phyloP scores from a whole-genome alignment of 108 stramenopile species.

The Cylindrotheca fusiformis region DNA sequence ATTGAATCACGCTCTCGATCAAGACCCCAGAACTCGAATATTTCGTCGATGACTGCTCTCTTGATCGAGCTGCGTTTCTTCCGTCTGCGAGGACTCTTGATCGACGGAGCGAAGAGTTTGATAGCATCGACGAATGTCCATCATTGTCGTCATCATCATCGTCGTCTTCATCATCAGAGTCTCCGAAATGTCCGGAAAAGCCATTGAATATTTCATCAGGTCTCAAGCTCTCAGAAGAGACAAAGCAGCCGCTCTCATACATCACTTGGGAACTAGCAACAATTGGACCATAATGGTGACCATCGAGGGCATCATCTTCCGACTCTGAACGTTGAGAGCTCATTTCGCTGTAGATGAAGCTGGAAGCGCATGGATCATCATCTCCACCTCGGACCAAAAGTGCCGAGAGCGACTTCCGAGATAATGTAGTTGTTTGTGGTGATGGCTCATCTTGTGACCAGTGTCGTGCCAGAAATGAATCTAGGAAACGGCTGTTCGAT shows the following conservation, averaged over 20 bases:
- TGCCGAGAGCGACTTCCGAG: no score
- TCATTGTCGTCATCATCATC: constrained; percentile 59
- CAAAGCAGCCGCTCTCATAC: constrained; percentile 34
- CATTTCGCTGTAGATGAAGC: background rate
- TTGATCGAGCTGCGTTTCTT: no score
- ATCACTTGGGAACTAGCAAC: constrained; percentile 16
- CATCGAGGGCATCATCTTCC: background rate
- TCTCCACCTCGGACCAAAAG: background rate
- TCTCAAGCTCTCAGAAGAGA: background rate
- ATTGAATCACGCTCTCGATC: no score
- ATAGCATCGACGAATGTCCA: constrained; percentile 56
- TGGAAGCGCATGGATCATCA: background rate
- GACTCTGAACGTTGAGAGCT: background rate
- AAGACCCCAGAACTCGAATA: no score
- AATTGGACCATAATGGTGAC: background rate
- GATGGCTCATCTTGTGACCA: no score
- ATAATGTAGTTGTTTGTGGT: no score
- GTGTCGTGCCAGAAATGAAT: no score
- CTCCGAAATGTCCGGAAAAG: constrained; percentile 8
- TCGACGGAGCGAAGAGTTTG: constrained; percentile 45
- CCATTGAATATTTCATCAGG: background rate
- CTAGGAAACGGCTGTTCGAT: no score
- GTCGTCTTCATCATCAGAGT: constrained; percentile 39
- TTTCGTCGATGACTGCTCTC: no score
- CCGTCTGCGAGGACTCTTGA: no score